Base-by-base conservation (phyloP, 306 rosid species). In the Gastrolobium bilobum region DNA sequence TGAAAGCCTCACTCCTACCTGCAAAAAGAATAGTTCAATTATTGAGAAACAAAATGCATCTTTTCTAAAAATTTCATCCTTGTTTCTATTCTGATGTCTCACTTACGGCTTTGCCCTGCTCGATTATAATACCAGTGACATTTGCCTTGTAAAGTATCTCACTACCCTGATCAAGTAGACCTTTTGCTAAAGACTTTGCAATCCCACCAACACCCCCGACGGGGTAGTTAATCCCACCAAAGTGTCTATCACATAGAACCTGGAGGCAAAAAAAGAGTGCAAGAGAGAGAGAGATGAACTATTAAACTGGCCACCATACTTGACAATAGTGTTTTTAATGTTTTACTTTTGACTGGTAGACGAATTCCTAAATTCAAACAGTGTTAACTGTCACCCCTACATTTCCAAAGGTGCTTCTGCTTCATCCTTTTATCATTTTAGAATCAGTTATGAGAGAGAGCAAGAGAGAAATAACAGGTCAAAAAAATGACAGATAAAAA, bases 201-300 rank as follows among this genome's bases (percentile, higher is more conserved):
- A 95, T 92, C 46, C 98, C 98, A 73, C 99, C 99, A 65, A 95
- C 94, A 34, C 98, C 98, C 10, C 99, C 98, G n/a, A 90, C 78
- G 30, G 99, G 99, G 78, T 95, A 92, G 87, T 95, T 95, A 65
- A 95, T 92, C 70, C 99, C 98, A 30, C 96, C 99, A 85, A 79
- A 92, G 83, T 93, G 99, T 82, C 99, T 87, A 71, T 95, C 98
- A 87, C 99, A 95, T 11, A 95, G 78, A 83, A 95, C 99, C 99
- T 95, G 85, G 70, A 31, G 56, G 31, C 40, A 51, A 61, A 52
- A 71, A 39, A 20, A 6, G 56, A 54, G 60, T 68, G n/a, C n/a
- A n/a, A 70, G 37, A 20, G 26, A 46, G 65, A n/a, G 3, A 38
- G 58, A 56, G 44, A 33, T 40, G 51, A 68, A 60, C 37, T 56